Evolutionary conservation across 1,284 basidiomycete genomes (phyloP), one percentile per base, ranked within the genome.

Genomic region (Apiotrichum akiyoshidainum): DNA sequence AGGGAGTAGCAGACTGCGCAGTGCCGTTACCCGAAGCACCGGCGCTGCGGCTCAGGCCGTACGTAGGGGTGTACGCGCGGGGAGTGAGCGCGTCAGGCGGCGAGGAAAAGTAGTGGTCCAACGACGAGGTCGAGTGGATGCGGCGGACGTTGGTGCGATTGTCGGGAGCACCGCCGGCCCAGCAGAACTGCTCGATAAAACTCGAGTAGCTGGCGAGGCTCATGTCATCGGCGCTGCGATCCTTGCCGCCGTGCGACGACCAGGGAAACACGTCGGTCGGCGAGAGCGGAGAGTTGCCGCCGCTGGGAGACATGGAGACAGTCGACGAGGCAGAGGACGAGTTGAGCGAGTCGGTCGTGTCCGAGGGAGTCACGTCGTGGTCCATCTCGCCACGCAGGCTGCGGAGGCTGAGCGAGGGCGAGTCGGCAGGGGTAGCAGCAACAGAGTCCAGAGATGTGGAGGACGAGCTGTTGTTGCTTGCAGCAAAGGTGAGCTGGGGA

Each of bases 101-200:
- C 58, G 55, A 64, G 19, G 54, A 39, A n/a, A 74, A 73, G 66
- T 71, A 75, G 46, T 70, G 19, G 56, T 75, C 73, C 34, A 76
- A 67, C 12, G 68, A 68, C 13, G 71, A 69, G 4, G 73, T 65
- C n/a, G 74, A 73, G 41, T 21, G 44, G 57, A 8, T 40, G 17
- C 48, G n/a, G 48, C 48, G 48, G 6, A 50, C 48, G 5, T 19
- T 19, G 13, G 48, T 7, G 35, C 13, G 8, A 5, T 5, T 8
- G 19, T 35, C 33, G 26, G 31, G 31, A n/a, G 52, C 22, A 26
- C 56, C 51, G 12, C 62, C 59, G 19, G 54, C 59, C 59, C 59
- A 64, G 53, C 63, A 61, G 39, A 63, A 79, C 75, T 78, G 75
- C 62, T 78, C 74, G 49, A 78, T 70, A 47, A 78, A 75, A 55